Evolutionary conservation across 306 rosid species (phyloP), one percentile per base, ranked within the genome.

Genomic region (Medicago lupulina): DNA sequence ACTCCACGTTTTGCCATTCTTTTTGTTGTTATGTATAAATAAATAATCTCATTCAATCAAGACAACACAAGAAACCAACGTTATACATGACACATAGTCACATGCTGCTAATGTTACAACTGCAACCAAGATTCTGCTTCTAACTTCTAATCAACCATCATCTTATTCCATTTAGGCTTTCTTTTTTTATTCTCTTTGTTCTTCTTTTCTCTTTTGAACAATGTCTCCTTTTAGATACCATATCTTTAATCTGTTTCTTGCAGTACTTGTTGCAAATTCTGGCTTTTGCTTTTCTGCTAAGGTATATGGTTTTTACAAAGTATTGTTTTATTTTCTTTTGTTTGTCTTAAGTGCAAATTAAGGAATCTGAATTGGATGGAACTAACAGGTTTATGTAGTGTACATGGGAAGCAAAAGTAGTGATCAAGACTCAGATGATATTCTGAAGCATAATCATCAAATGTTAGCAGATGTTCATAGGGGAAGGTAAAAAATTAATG

Each of bases 391-490:
- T 71, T 89, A 86, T 87, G 90, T 91, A 1, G 93, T 87, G 65
- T 91, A 91, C 57, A 91, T 91, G 92, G 97, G 97, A 86, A 89
- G 88, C 90, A 86, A 83, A 49, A 86, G 86, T 79, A 86, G 83
- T 0, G 77, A 83, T 58, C 63, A 58, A 73, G 82, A 86, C 67
- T 80, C 92, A 66, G 90, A 73, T 58, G 89, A 86, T 63, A 78
- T 83, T 84, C 67, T 89, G 85, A 76, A 67, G 41, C 88, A 86
- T 15, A 78, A 86, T 62, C 93, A 89, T 83, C 87, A 89, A 62
- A 89, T 91, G 55, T 89, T 91, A 75, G 83, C 92, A 76, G 25
- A 84, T 66, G 97, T 91, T 78, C 92, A 91, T 21, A 17, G 60
- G 1, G 93, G 88, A 84, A 87, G 92, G 97, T 91, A 67, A 74